phyloP scores from a whole-genome alignment of 495 filamentous ascomycete genomes.

The Aspergillus baeticus region DNA sequence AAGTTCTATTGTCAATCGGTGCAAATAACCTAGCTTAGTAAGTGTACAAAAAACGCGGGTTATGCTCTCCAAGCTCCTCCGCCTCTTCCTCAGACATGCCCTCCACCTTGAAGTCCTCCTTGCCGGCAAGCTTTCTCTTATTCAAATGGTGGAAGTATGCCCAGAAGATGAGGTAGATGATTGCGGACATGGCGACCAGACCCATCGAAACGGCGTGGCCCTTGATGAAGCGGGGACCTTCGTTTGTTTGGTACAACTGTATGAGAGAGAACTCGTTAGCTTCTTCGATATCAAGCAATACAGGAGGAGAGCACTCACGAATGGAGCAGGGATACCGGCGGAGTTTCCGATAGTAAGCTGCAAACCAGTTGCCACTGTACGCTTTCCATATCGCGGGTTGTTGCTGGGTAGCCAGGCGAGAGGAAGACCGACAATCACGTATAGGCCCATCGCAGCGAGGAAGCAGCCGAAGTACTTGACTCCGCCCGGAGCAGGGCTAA shows the following conservation, averaged over 20 bases:
- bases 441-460: constrained; percentile 43
- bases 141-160: constrained; percentile 8
- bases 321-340: constrained; percentile 29
- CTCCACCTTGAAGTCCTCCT: constrained; percentile 4
- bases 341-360: constrained; percentile 60
- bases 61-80: constrained; percentile 13
- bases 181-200: constrained; percentile 10
- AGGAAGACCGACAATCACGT: constrained; percentile 14
- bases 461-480: constrained; percentile 59
- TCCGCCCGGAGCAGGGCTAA: constrained; percentile 34
- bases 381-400: constrained; percentile 55
- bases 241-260: constrained; percentile 10
- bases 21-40: too few species aligned
- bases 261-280: not conserved
- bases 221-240: constrained; percentile 9
- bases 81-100: constrained; percentile 11
- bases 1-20: too few species aligned
- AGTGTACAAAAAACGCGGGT: constrained; percentile 8
- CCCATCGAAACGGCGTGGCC: constrained; percentile 10
- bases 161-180: constrained; percentile 13
- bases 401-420: constrained; percentile 59
- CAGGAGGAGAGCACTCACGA: constrained; percentile 4
- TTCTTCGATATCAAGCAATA: too few species aligned
- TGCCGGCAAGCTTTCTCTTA: not conserved
- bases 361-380: constrained; percentile 54